phyloP scores from a whole-genome alignment of 192 early-diverging fungal species.

The Chytriomyces confervae region DNA sequence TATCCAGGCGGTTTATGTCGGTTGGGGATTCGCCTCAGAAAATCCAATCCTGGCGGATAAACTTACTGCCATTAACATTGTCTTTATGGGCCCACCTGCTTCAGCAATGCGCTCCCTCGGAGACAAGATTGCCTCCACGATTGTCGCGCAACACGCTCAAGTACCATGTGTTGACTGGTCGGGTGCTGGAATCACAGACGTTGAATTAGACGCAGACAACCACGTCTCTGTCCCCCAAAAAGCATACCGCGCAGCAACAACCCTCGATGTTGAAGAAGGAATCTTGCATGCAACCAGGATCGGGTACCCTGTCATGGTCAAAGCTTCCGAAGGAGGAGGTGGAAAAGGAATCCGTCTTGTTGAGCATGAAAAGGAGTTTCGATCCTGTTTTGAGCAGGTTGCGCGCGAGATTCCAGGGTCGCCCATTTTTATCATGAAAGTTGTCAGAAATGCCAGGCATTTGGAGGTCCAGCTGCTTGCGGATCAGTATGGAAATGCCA shows the following conservation, averaged over 20 bases:
- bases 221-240: constrained; percentile 82
- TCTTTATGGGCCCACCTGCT: constrained; percentile 97
- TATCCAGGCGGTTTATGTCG: constrained; percentile 89
- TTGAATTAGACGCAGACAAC: constrained; percentile 68
- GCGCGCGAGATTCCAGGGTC: constrained; percentile 95
- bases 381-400: constrained; percentile 82
- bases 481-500: constrained; percentile 96
- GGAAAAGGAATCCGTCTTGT: constrained; percentile 99
- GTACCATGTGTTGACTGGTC: constrained; percentile 97
- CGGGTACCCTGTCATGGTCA: constrained; percentile 98
- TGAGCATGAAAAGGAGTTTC: constrained; percentile 73
- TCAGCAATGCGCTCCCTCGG: constrained; percentile 98
- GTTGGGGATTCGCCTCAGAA: constrained; percentile 99
- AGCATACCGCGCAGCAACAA: constrained; percentile 82
- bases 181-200: constrained; percentile 83
- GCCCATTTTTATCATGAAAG: constrained; percentile 98
- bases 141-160: constrained; percentile 95
- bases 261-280: constrained; percentile 85
- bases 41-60: constrained; percentile 95
- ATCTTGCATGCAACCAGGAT: constrained; percentile 83
- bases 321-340: constrained; percentile 98
- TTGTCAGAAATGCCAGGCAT: constrained; percentile 93
- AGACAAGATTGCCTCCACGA: constrained; percentile 99
- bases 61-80: constrained; percentile 74
- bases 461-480: constrained; percentile 97